Evolutionary conservation across 768 basidiomycete genomes (phyloP).

Genomic region (Phanerochaete sordida): DNA sequence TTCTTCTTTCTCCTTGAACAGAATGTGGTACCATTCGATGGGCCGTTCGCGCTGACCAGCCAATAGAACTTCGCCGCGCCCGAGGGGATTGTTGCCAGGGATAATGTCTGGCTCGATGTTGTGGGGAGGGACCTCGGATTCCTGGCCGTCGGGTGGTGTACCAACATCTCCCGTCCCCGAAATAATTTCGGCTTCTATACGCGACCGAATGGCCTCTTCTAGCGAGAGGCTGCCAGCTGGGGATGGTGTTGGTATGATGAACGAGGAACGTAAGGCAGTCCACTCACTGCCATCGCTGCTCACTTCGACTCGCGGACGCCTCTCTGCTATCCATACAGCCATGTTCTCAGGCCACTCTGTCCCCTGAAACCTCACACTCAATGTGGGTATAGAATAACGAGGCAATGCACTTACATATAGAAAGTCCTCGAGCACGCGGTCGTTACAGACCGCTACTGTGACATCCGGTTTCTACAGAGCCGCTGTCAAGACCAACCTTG

Average conservation of each 20-base stretch:
- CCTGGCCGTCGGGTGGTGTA: neutral
- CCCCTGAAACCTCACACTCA: neutral
- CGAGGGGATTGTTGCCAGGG: neutral
- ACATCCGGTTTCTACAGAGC: neutral
- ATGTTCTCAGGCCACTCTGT: neutral
- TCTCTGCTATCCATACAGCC: neutral
- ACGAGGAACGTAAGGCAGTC: neutral
- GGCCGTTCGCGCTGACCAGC: neutral
- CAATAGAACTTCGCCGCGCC: neutral
- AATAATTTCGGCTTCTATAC: neutral
- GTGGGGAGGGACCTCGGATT: neutral
- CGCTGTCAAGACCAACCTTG: neutral
- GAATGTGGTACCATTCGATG: neutral
- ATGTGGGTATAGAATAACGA: neutral
- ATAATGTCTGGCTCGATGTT: neutral
- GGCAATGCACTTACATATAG: constrained; percentile 2
- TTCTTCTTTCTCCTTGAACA: neutral
- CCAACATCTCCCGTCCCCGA: neutral
- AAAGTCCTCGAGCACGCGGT: neutral
- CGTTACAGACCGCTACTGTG: neutral
- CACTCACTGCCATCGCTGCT: neutral
- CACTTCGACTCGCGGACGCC: neutral
- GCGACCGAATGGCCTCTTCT: neutral
- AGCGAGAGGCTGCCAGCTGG: neutral
- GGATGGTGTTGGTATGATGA: neutral